These are phyloP conservation scores for Blastomyces parvus DNA, from an alignment of 2,329 filamentous ascomycete species.

Conservation along the genomic window DNA sequence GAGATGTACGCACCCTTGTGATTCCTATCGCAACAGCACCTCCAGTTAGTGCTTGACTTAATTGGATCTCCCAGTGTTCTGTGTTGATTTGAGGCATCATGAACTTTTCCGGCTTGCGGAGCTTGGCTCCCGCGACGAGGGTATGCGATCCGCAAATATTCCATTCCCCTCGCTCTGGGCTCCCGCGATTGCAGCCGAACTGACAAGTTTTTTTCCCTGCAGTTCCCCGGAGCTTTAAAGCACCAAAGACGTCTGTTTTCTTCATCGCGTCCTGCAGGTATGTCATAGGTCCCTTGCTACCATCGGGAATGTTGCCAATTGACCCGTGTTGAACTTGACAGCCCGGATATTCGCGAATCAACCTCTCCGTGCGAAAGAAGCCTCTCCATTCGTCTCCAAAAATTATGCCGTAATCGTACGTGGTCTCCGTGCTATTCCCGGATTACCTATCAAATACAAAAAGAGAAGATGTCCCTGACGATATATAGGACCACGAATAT, in stretches of 20 bases:
- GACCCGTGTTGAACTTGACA: slow-evolving; percentile 28
- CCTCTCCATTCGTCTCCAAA: slow-evolving; percentile 70
- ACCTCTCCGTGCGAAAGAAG: slow-evolving; percentile 86
- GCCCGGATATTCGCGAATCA: slow-evolving; percentile 79
- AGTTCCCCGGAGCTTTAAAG: slow-evolving; percentile 57
- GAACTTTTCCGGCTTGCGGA: slow-evolving; percentile 43
- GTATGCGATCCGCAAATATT: slow-evolving; percentile 24
- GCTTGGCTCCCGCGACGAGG: slow-evolving; percentile 41
- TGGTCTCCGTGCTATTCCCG: slow-evolving; percentile 18
- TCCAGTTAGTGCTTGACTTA: slow-evolving; percentile 15
- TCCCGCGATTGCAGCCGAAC: background rate
- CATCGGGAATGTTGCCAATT: slow-evolving; percentile 6
- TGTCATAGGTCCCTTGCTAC: slow-evolving; percentile 25
- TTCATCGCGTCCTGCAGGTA: slow-evolving; percentile 71
- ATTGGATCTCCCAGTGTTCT: slow-evolving; percentile 18
- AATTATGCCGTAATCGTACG: slow-evolving; percentile 92
- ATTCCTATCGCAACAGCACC: slow-evolving; percentile 16
- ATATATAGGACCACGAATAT: slow-evolving; percentile 79
- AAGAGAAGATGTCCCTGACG: slow-evolving; percentile 3
- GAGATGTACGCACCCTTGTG: slow-evolving; percentile 9
- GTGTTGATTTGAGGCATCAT: slow-evolving; percentile 33
- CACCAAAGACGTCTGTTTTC: slow-evolving; percentile 71
- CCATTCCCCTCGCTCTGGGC: background rate
- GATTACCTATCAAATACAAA: background rate
- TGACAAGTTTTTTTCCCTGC: slow-evolving; percentile 11